Percentiles rank a stretch among this genome's conserved stretches.
Conservation (phyloP, 140 eudicot species). For the Erigeron philadelphicus region DNA sequence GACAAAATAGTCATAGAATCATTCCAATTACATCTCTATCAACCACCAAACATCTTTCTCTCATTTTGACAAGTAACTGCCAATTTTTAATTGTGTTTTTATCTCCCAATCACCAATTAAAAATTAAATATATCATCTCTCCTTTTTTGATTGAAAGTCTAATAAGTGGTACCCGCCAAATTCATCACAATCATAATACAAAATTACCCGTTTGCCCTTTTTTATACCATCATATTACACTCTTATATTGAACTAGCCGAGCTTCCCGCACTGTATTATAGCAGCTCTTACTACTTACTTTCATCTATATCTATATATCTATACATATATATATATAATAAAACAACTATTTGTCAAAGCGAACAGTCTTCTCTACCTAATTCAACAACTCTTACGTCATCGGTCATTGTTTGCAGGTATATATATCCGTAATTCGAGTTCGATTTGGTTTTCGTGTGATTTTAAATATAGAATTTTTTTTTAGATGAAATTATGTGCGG, state of each 20-base stretch:
- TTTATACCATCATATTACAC: conserved; percentile 19
- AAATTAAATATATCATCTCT: background rate
- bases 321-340: background rate
- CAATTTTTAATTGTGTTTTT: background rate
- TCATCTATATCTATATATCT: conserved; percentile 3
- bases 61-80: conserved; percentile 29
- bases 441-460: conserved; percentile 1
- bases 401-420: conserved; percentile 18
- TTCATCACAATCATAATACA: conserved; percentile 18
- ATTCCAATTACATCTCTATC: conserved; percentile 25
- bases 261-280: conserved; percentile 31
- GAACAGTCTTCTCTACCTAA: conserved; percentile 16
- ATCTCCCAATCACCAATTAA: conserved; percentile 7
- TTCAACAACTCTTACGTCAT: conserved; percentile 3
- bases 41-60: conserved; percentile 23
- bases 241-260: conserved; percentile 11
- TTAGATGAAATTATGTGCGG: background rate
- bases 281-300: background rate
- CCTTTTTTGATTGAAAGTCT: conserved; percentile 20
- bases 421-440: conserved; percentile 12
- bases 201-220: conserved; percentile 21
- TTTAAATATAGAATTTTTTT: conserved; percentile 1
- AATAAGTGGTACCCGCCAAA: conserved; percentile 41
- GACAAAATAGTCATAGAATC: conserved; percentile 22
- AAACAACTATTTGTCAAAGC: conserved; percentile 17